Conservation (phyloP, 2,329 filamentous ascomycete genomes). For the Bipolaris oryzae region DNA sequence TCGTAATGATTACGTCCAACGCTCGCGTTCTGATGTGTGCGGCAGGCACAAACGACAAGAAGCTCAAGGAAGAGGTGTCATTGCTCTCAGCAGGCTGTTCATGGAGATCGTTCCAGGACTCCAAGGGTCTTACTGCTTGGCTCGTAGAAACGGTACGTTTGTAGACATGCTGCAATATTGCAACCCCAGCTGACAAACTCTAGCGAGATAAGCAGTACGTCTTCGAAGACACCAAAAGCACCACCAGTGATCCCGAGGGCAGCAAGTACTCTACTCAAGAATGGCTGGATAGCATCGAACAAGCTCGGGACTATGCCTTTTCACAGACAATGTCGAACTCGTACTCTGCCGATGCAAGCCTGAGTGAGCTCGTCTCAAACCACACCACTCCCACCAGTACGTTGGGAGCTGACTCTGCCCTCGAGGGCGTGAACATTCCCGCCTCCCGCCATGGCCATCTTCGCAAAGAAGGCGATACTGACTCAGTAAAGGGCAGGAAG, state of each 20-base stretch:
- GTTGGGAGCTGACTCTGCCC: constrained; percentile 61
- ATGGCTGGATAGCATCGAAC: constrained; percentile 89
- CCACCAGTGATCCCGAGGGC: constrained; percentile 65
- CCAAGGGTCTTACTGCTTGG: constrained; percentile 88
- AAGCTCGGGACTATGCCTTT: constrained; percentile 81
- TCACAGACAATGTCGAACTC: constrained; percentile 71
- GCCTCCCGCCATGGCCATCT: constrained; percentile 58
- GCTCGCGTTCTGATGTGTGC: constrained; percentile 89
- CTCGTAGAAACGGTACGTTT: constrained; percentile 88
- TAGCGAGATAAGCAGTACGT: constrained; percentile 88
- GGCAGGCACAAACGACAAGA: constrained; percentile 93
- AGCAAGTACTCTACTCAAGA: constrained; percentile 77
- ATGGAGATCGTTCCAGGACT: constrained; percentile 81
- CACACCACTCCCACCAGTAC: constrained; percentile 80
- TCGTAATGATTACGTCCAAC: constrained; percentile 94
- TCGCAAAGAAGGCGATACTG: constrained; percentile 57
- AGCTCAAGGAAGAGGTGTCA: constrained; percentile 90
- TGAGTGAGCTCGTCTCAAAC: constrained; percentile 56
- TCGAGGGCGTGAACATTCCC: constrained; percentile 56
- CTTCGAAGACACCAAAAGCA: constrained; percentile 89
- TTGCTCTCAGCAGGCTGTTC: constrained; percentile 74
- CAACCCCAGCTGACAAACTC: constrained; percentile 10
- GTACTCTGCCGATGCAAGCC: constrained; percentile 62
- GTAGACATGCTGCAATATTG: background rate
- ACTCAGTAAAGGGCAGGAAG: constrained; percentile 64